phyloP scores from a whole-genome alignment of 1,284 basidiomycete genomes.

The Malassezia dermatis region DNA sequence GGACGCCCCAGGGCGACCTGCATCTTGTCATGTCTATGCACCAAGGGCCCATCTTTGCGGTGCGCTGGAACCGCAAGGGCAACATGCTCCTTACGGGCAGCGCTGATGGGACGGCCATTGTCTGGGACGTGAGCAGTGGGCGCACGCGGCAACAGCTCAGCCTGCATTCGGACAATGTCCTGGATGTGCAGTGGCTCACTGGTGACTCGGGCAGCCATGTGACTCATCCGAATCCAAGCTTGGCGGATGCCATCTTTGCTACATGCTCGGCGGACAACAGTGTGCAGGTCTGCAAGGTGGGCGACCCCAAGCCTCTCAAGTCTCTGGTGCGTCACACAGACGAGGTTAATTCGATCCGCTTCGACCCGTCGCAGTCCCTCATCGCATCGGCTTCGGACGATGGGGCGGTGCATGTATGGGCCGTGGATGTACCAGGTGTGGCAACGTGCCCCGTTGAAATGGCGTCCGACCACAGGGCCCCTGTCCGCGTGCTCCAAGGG shows the following conservation, averaged over 20 bases:
- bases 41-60: slow-evolving; percentile 45
- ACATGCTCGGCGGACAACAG: slow-evolving; percentile 45
- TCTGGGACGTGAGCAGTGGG: slow-evolving; percentile 46
- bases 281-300: slow-evolving; percentile 40
- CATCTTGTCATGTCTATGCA: slow-evolving; percentile 48
- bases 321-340: slow-evolving; percentile 41
- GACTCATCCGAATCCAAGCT: slow-evolving; percentile 16
- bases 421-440: slow-evolving; percentile 22
- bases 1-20: slow-evolving; percentile 47
- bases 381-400: slow-evolving; percentile 45
- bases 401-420: slow-evolving; percentile 38
- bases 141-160: slow-evolving; percentile 42
- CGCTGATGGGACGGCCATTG: slow-evolving; percentile 44
- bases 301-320: slow-evolving; percentile 40
- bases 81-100: slow-evolving; percentile 42
- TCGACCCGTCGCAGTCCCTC: slow-evolving; percentile 43
- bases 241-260: slow-evolving; percentile 41
- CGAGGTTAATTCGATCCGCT: slow-evolving; percentile 46
- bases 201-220: background rate
- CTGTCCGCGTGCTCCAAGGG: slow-evolving; percentile 28
- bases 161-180: slow-evolving; percentile 39
- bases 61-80: slow-evolving; percentile 46
- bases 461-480: slow-evolving; percentile 15
- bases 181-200: slow-evolving; percentile 46
- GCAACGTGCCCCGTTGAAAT: background rate